Base-by-base conservation (phyloP, 2,329 filamentous ascomycete species). In the Cryphonectria japonica region DNA sequence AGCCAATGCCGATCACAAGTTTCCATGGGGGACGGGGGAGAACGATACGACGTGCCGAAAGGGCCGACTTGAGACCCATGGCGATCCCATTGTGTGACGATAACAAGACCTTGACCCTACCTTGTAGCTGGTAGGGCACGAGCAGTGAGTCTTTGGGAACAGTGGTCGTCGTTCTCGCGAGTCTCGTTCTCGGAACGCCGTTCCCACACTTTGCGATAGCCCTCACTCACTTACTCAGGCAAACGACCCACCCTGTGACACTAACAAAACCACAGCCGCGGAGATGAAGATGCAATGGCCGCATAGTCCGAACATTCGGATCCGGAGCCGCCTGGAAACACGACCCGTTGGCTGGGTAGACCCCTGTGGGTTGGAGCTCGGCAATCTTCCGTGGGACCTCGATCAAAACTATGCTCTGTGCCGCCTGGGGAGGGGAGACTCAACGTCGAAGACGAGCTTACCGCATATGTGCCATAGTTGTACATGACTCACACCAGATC, bases 231-330 rank as follows among this genome's bases (percentile, higher is more conserved):
- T 43, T 13, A 43, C 14, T 6, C 46, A 50, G 16, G 46, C 46
- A 50, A n/a, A 50, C 1, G 8, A 50, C 22, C 46, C 46, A 50
- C 46, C 46, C 46, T n/a, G 46, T 50, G 46, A 50, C 46, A 26
- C 46, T 19, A 7, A 22, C 46, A n/a, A 52, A 13, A 22, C 61
- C n/a, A 26, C 39, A 46, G 37, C 61, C 61, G 9, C 37, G n/a
- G 37, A 52, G 41, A 32, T 19, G 39, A 34, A 34, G 26, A 29
- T 52, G 43, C 16, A 65, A 52, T 52, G 63, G 34, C 43, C 41
- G 29, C 16, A 32, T 50, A 32, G 26, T 19, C 63, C 63, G 63
- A 50, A 65, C 7, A 37, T 65, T 50, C 63, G 61, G 61, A 46
- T 64, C 61, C 61, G 61, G n/a, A 32, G 39, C 61, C 29, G 16